Evolutionary conservation across 2,329 filamentous ascomycete genomes (phyloP).

Genomic region (Escovopsis sp.): DNA sequence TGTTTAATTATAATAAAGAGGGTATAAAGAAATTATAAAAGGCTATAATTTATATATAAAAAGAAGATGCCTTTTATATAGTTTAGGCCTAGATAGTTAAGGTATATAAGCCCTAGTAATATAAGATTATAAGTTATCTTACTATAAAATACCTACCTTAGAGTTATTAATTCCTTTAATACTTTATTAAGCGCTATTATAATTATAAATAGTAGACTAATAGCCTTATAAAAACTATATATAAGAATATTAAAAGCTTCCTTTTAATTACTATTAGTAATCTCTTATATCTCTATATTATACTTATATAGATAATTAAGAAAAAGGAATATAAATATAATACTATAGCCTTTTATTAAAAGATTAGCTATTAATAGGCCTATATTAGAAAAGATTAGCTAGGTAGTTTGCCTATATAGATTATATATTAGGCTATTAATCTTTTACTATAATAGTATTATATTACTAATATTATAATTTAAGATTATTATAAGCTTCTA

Average conservation of each 20-base stretch:
- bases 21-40: too few species aligned
- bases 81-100: too few species aligned
- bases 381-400: background rate
- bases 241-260: too few species aligned
- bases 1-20: too few species aligned
- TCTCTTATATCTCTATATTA: background rate
- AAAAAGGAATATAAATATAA: background rate
- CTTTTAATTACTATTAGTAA: background rate
- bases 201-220: background rate
- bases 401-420: background rate
- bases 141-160: background rate
- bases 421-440: background rate
- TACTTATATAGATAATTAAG: background rate
- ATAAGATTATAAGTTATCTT: too few species aligned
- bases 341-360: background rate
- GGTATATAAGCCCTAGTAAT: too few species aligned
- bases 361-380: background rate
- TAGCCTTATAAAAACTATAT: background rate
- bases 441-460: background rate
- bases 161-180: background rate
- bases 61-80: too few species aligned
- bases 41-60: too few species aligned
- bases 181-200: conserved; percentile 1
- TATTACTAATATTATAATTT: too few species aligned
- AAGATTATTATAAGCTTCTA: too few species aligned